Evolutionary conservation across 2,329 filamentous ascomycete species (phyloP), one percentile per base, ranked within the genome.

Genomic region (Leptoxyphium fumago): DNA sequence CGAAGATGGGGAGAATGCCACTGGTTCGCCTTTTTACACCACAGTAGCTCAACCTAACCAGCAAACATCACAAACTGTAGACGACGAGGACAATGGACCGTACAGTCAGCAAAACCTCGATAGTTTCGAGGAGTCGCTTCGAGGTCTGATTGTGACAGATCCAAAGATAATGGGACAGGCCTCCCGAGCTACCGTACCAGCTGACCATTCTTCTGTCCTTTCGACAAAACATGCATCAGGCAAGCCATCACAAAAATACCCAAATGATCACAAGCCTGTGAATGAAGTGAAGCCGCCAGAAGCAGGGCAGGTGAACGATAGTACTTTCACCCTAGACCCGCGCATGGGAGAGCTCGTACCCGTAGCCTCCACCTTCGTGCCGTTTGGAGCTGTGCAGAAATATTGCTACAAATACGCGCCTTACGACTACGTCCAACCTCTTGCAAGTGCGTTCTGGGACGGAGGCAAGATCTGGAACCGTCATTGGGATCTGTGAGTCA

Each of bases 401-500:
- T 86, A 80, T 52, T 75, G 77, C 0, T 69, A 73, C 48, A 68
- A 63, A 44, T 84, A 73, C 56, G 72, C 80, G 38, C 71, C 72
- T 44, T 70, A 69, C 46, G 47, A 50, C 10, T 53, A 56, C 44
- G 52, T 51, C 45, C 46, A 82, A 75, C 54, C 63, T 54, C 48
- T 71, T 61, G 55, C 70, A 53, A 50, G 74, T 66, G 60, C 52
- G 53, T 71, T 74, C 59, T 85, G 84, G 52, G 67, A 74, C 29
- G 55, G 59, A 2, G 72, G 64, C 26, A 67, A 84, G 41, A 68
- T 82, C 50, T 75, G 73, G 53, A 62, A 67, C 2, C 71, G 76
- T 46, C 56, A 66, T 10, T 94, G 87, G 87, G 78, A 89, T 49
- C 65, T 94, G 84, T 91, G 69, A 71, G 80, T 70, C 3, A 15